Base-by-base conservation (phyloP, 208 protist species). In the Sergeia podlipaevii region DNA sequence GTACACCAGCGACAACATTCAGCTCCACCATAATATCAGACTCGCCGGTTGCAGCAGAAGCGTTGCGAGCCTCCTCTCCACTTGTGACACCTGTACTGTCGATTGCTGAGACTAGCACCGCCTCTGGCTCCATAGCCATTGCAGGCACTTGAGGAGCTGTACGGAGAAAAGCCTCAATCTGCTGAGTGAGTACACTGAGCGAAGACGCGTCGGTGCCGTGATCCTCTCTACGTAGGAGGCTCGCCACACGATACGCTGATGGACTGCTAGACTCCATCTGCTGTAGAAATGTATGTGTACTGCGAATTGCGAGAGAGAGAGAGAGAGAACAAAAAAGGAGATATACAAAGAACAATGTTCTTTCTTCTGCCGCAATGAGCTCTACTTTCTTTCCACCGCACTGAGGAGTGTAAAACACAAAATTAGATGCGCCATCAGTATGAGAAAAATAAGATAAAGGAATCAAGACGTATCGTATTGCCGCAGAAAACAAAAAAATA, bases 1-100 rank as follows among this genome's bases (percentile, higher is more conserved):
- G 51, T 36, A 95, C 89, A 7, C 89, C 89, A 0, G 89, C 85
- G 2, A 95, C 85, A 8, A 95, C 77, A 45, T 58, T 87, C 13
- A 95, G 74, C 46, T 91, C 70, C 37, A 93, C 70, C 39, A 74
- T 60, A 5, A 3, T 11, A 1, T 59, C 53, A 1, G 47, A 56
- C 21, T 51, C 48, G 23, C 33, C 30, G 15, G 18, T 0, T 10
- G 21, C 24, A 4, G 33, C 20, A 11, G 33, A 15, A 6, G 32
- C 23, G 18, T 1, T 29, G 3, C 6, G 23, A 3, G 43, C 4
- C 0, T 59, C 37, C 33, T 30, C 37, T 0, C 26, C 43, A 0
- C 33, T 23, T 27, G 2, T 4, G 53, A 37, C 15, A 6, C 27
- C 27, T 5, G 27, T 43, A 18, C 24, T 6, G 30, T 27, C 49